phyloP scores from a whole-genome alignment of 2,329 filamentous ascomycete species.

The Fusarium nygamai region DNA sequence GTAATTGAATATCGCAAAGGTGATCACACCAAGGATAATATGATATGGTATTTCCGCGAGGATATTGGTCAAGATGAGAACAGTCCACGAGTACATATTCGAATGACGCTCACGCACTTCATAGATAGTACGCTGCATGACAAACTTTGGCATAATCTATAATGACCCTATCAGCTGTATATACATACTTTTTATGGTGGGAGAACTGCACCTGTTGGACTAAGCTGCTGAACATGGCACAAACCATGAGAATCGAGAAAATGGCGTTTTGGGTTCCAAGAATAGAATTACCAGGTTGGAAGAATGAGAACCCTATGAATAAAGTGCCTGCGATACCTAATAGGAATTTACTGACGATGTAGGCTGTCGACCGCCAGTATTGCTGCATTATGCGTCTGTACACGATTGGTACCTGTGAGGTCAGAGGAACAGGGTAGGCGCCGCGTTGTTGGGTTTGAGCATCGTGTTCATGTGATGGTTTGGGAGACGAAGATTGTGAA shows the following conservation, averaged over 20 bases:
- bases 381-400: slow-evolving; percentile 78
- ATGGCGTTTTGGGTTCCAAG: slow-evolving; percentile 80
- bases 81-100: slow-evolving; percentile 79
- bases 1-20: slow-evolving; percentile 76
- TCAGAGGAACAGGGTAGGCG: background rate
- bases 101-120: slow-evolving; percentile 80
- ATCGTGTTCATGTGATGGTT: background rate
- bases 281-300: slow-evolving; percentile 60
- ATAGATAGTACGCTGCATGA: slow-evolving; percentile 78
- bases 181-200: background rate
- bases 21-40: slow-evolving; percentile 68
- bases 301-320: slow-evolving; percentile 82
- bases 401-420: slow-evolving; percentile 71
- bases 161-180: background rate
- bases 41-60: slow-evolving; percentile 79
- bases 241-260: slow-evolving; percentile 79
- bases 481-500: background rate
- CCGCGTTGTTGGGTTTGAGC: background rate
- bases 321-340: slow-evolving; percentile 69
- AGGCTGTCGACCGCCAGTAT: slow-evolving; percentile 84
- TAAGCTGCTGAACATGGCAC: slow-evolving; percentile 78
- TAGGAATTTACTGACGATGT: slow-evolving; percentile 77
- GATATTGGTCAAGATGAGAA: slow-evolving; percentile 76
- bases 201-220: slow-evolving; percentile 62
- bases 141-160: slow-evolving; percentile 78